Percentiles rank a stretch among this genome's conserved stretches.
Evolutionary conservation across 805 yeast genomes (phyloP).

Genomic region (Candida golubevii): DNA sequence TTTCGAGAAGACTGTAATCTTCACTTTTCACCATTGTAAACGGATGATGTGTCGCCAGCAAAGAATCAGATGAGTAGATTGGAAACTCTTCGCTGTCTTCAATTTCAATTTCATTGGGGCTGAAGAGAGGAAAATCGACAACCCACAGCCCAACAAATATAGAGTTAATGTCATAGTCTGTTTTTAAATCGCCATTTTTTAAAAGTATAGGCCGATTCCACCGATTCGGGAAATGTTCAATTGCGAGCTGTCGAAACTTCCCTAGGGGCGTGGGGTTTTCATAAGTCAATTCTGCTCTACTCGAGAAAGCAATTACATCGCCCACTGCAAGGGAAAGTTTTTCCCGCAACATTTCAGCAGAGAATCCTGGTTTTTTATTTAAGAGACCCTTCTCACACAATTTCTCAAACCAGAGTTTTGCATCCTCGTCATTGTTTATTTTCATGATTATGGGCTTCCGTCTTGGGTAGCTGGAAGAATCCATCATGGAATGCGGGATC

Average conservation of each 20-base stretch:
- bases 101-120: slow-evolving; percentile 52
- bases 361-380: slow-evolving; percentile 12
- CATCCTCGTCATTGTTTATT: slow-evolving; percentile 40
- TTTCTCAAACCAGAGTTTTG: slow-evolving; percentile 41
- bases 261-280: slow-evolving; percentile 98
- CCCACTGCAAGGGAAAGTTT: slow-evolving; percentile 51
- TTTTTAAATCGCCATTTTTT: slow-evolving; percentile 12
- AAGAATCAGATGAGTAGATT: slow-evolving; percentile 43
- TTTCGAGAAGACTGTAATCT: slow-evolving; percentile 55
- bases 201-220: slow-evolving; percentile 42
- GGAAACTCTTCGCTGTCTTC: slow-evolving; percentile 47
- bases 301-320: slow-evolving; percentile 74
- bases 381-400: slow-evolving; percentile 30
- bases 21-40: slow-evolving; percentile 84
- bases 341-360: slow-evolving; percentile 14
- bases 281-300: slow-evolving; percentile 63
- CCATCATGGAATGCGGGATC: slow-evolving; percentile 37
- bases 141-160: slow-evolving; percentile 76
- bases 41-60: slow-evolving; percentile 90
- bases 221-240: slow-evolving; percentile 46
- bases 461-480: slow-evolving; percentile 43
- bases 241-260: slow-evolving; percentile 70
- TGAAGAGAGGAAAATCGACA: slow-evolving; percentile 87
- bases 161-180: slow-evolving; percentile 21
- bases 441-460: slow-evolving; percentile 58